Conservation (phyloP, 2,329 filamentous ascomycete species). For the Penicillium concentricum region DNA sequence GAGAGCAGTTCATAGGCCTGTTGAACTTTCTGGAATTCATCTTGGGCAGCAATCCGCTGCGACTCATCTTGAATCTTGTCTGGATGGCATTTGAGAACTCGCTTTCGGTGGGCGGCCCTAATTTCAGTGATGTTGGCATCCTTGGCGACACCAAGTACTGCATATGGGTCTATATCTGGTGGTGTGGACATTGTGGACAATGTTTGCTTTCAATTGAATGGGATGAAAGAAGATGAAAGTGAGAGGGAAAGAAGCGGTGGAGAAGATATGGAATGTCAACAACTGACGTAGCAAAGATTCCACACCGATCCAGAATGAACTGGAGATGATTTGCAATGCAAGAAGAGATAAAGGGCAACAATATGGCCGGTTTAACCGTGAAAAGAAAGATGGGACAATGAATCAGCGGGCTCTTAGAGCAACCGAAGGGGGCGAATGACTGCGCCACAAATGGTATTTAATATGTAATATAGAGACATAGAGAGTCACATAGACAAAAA, state of each 20-base stretch:
- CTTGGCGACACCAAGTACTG: constrained; percentile 68
- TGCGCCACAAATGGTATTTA: constrained; percentile 2
- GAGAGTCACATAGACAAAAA: not conserved
- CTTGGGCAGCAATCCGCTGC: constrained; percentile 73
- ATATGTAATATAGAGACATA: not conserved
- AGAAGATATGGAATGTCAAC: constrained; percentile 16
- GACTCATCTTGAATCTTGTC: constrained; percentile 83
- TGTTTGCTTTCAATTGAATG: constrained; percentile 10
- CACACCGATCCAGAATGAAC: constrained; percentile 23
- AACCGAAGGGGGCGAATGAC: constrained; percentile 9
- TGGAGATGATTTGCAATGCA: constrained; percentile 10
- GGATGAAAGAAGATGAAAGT: constrained; percentile 3
- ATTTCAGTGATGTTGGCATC: constrained; percentile 71
- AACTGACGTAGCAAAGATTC: constrained; percentile 17
- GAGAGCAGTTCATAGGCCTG: constrained; percentile 88
- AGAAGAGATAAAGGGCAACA: not conserved
- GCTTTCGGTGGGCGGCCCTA: constrained; percentile 77
- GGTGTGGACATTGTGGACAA: constrained; percentile 25
- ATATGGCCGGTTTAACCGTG: not conserved
- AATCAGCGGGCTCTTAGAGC: not conserved
- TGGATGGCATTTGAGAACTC: constrained; percentile 84
- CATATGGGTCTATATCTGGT: constrained; percentile 69
- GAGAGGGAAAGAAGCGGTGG: constrained; percentile 24
- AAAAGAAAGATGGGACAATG: not conserved
- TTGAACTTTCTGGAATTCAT: constrained; percentile 90